A percentile compares a stretch with the other conserved stretches of the same genome.
These are phyloP conservation scores for Raphidocelis subcapitata DNA, from an alignment of 139 green algal species.

Conservation along the genomic window DNA sequence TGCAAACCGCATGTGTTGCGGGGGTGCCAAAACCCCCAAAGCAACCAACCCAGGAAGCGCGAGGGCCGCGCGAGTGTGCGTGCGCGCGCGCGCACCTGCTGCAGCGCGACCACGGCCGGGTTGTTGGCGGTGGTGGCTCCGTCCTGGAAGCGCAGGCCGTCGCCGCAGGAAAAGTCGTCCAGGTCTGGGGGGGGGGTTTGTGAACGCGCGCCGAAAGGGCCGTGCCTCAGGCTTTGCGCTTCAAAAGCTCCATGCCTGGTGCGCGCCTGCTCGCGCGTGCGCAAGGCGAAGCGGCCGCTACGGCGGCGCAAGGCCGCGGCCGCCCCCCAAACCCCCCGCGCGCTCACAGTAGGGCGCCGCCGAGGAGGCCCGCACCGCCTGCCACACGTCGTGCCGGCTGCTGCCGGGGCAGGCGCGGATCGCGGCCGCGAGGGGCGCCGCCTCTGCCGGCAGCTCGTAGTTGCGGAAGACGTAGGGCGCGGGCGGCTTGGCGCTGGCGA, in stretches of 20 bases:
- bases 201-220: no score
- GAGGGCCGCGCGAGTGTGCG: background rate
- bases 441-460: slow-evolving; percentile 51
- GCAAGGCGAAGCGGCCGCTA: no score
- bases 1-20: background rate
- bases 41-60: background rate
- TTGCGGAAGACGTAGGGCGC: slow-evolving; percentile 83
- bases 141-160: slow-evolving; percentile 86
- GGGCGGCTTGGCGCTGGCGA: slow-evolving; percentile 73
- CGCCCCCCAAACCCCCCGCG: background rate
- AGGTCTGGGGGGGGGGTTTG: slow-evolving; percentile 49
- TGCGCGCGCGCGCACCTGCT: slow-evolving; percentile 60
- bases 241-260: no score
- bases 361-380: slow-evolving; percentile 88
- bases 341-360: slow-evolving; percentile 59
- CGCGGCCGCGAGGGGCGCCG: slow-evolving; percentile 11
- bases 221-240: no score
- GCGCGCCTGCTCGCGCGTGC: no score
- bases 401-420: slow-evolving; percentile 43
- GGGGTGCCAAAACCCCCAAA: background rate
- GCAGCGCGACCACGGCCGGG: slow-evolving; percentile 78
- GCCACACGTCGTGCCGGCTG: slow-evolving; percentile 75
- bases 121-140: slow-evolving; percentile 94
- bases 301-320: no score
- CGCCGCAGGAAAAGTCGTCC: slow-evolving; percentile 73